Base-by-base conservation (phyloP, 331 rosid species). In the Phaseolus coccineus region DNA sequence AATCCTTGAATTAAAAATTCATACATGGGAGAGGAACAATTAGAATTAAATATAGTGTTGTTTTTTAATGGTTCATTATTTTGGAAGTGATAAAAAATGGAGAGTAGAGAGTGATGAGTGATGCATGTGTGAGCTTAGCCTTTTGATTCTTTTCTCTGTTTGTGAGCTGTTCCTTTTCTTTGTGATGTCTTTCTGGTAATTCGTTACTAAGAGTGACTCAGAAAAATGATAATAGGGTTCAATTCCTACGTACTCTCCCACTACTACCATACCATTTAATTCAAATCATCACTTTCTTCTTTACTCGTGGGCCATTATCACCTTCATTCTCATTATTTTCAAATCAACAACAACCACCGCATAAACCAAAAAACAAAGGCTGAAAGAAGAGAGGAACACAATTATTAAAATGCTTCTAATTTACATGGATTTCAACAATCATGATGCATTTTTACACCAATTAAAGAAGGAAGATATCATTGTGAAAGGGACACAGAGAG, bases 401-500 rank as follows among this genome's bases (percentile, higher is more conserved):
- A 74, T 72, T 76, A 65, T 83, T 56, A 65, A 81, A 80, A 69
- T 78, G 64, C 66, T 65, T 31, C 71, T 63, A 62, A 81, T 46
- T 76, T 74, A 69, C 82, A 37, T 56, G 4, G 64, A 39, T 48
- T 6, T 80, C 37, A 70, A 62, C 12, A 76, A 84, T n/a, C 1
- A 28, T 61, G 6, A 58, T 65, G 12, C 7, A 68, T 3, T 35
- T 55, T n/a, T 68, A 55, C 75, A 84, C 39, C 57, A 44, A 30
- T 50, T 16, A 56, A 80, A 40, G 37, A 24, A 48, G 70, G 61
- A 35, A 30, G 51, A 63, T 53, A 64, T 55, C 39, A 55, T 50
- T 62, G 8, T 19, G 69, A 66, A 56, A 59, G 56, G 35, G 76
- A 75, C 71, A 71, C 12, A 19, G 1, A 31, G 22, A 25, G 30